These are phyloP conservation scores for Corinectria fuckeliana DNA, from an alignment of 2,329 filamentous ascomycete species.

Conservation along the genomic window DNA sequence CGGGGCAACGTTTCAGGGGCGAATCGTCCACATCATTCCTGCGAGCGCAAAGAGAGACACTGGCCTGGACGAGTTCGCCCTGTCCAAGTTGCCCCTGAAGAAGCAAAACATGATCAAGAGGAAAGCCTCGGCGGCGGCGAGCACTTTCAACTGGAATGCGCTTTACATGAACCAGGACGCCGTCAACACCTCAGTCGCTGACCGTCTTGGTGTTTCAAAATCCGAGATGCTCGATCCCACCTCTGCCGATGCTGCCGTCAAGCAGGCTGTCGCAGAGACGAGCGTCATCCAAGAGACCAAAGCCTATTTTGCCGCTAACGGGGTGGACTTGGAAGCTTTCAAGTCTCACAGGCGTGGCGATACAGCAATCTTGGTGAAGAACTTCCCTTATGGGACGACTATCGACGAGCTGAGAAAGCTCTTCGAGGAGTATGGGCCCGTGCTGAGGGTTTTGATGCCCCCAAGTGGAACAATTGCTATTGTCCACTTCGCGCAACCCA, in stretches of 20 bases:
- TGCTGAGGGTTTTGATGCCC: conserved; percentile 87
- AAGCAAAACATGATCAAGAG: conserved; percentile 91
- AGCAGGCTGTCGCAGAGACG: conserved; percentile 96
- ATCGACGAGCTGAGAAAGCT: conserved; percentile 78
- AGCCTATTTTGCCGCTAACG: conserved; percentile 84
- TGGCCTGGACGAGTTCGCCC: conserved; percentile 83
- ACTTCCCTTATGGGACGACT: conserved; percentile 85
- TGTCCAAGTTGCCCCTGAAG: conserved; percentile 92
- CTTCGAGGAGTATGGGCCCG: conserved; percentile 85
- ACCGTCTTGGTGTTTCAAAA: conserved; percentile 87
- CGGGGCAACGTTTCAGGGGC: conserved; percentile 88
- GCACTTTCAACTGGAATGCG: conserved; percentile 97
- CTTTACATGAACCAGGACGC: conserved; percentile 98
- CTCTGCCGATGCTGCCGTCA: conserved; percentile 90
- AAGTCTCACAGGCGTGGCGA: conserved; percentile 85
- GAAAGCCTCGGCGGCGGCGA: conserved; percentile 78
- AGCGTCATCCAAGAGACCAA: conserved; percentile 97
- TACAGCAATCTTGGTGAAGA: conserved; percentile 89
- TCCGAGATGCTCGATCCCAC: conserved; percentile 94
- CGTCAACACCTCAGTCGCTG: conserved; percentile 87
- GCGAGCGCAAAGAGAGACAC: conserved; percentile 81
- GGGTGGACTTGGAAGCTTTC: conserved; percentile 91
- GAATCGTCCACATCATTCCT: conserved; percentile 88
- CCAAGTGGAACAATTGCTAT: conserved; percentile 93
- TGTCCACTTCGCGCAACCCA: conserved; percentile 81